These are phyloP conservation scores for Mycosarcoma mackinlayi DNA, from an alignment of 1,284 basidiomycete species.

Conservation along the genomic window DNA sequence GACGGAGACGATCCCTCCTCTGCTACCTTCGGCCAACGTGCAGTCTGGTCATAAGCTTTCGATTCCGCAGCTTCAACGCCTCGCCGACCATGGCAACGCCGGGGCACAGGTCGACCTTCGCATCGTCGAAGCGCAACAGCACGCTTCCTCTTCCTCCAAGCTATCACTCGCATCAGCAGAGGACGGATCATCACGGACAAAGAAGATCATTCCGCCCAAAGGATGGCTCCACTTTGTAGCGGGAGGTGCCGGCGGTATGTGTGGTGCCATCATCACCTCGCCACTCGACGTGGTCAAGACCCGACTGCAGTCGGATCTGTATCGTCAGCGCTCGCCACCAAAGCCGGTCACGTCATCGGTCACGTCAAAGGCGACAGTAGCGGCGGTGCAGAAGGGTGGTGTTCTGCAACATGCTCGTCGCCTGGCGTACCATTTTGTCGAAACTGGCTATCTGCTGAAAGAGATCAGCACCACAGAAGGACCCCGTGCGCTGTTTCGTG, in stretches of 20 bases:
- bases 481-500: constrained; percentile 88
- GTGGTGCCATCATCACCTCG: constrained; percentile 93
- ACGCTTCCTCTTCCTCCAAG: constrained; percentile 23
- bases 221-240: constrained; percentile 70
- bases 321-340: constrained; percentile 71
- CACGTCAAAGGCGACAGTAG: constrained; percentile 1
- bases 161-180: not conserved
- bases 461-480: constrained; percentile 79
- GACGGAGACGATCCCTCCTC: constrained; percentile 37
- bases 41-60: constrained; percentile 13
- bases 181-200: not conserved
- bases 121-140: constrained; percentile 21
- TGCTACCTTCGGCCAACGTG: constrained; percentile 36
- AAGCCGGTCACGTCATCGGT: constrained; percentile 2
- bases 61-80: constrained; percentile 14
- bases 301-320: constrained; percentile 90
- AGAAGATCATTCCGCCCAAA: constrained; percentile 56
- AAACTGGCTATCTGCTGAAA: constrained; percentile 85
- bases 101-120: constrained; percentile 45
- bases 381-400: constrained; percentile 17
- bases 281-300: constrained; percentile 99
- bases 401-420: constrained; percentile 70
- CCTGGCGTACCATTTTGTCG: constrained; percentile 90
- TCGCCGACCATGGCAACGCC: constrained; percentile 26
- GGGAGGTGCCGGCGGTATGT: constrained; percentile 87